Base-by-base conservation (phyloP, 139 green algal genomes). In the Tetraselmis chui region DNA sequence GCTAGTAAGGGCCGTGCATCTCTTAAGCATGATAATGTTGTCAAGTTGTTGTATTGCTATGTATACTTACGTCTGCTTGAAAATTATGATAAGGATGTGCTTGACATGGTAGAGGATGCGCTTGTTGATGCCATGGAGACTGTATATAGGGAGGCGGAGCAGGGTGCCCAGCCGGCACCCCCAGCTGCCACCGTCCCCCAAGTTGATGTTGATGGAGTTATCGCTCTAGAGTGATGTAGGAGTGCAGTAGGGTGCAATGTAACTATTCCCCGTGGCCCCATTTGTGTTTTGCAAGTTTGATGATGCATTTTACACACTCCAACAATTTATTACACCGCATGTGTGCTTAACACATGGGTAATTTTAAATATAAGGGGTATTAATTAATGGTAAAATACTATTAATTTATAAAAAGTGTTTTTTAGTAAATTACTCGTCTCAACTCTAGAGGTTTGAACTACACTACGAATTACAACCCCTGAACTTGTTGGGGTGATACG, bases 401-500 rank as follows among this genome's bases (percentile, higher is more conserved):
- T 67, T 67, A 67, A 67, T 67, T 67, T 67, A 67, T 67, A 67
- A 67, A 67, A 67, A 67, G 45, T 67, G 18, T 67, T 67, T 67
- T 18, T 67, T 67, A 67, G 45, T 67, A 67, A 67, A 67, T 67
- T 67, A 67, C 45, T 67, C 45, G 45, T 67, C 45, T 67, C 45
- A 67, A n/a, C n/a, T n/a, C n/a, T n/a, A n/a, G n/a, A n/a, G n/a
- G n/a, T n/a, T n/a, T n/a, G n/a, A n/a, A n/a, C n/a, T n/a, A n/a
- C n/a, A n/a, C n/a, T n/a, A n/a, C n/a, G n/a, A n/a, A n/a, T n/a
- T n/a, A n/a, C n/a, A n/a, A n/a, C n/a, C n/a, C n/a, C n/a, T n/a
- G n/a, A n/a, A n/a, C n/a, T n/a, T n/a, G n/a, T n/a, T n/a, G n/a
- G n/a, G n/a, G n/a, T n/a, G n/a, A n/a, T n/a, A n/a, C n/a, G n/a